Conservation (phyloP, 208 protist species). For the Leptomonas seymouri region DNA sequence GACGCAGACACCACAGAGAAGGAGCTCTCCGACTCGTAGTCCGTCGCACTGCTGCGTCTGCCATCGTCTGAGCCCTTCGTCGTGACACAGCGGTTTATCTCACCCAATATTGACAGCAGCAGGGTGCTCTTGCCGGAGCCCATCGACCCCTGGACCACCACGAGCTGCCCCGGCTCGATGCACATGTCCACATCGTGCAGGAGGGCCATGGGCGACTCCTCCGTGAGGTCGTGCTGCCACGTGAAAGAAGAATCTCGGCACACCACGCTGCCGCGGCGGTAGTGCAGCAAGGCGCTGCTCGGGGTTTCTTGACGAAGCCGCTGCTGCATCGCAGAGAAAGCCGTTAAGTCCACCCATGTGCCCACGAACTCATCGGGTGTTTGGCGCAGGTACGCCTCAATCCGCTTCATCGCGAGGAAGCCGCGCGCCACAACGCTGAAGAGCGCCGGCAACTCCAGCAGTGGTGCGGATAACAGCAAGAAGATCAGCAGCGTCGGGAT, state of each 20-base stretch:
- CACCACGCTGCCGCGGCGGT: slow-evolving; percentile 58
- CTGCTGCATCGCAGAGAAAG: slow-evolving; percentile 35
- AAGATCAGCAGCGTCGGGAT: slow-evolving; percentile 49
- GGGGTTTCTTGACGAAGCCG: slow-evolving; percentile 29
- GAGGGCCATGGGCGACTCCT: slow-evolving; percentile 37
- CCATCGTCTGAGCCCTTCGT: slow-evolving; percentile 5
- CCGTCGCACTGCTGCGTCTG: slow-evolving; percentile 12
- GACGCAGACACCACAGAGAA: slow-evolving; percentile 37
- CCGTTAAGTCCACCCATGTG: slow-evolving; percentile 62
- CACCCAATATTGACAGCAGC: slow-evolving; percentile 75
- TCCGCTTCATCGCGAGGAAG: slow-evolving; percentile 58
- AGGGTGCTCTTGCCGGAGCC: slow-evolving; percentile 79
- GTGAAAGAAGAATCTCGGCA: slow-evolving; percentile 74
- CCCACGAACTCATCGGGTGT: slow-evolving; percentile 66
- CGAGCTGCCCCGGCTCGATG: slow-evolving; percentile 68
- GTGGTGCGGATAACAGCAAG: slow-evolving; percentile 42
- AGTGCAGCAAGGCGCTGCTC: slow-evolving; percentile 28
- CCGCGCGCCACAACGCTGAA: slow-evolving; percentile 54
- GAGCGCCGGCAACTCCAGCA: slow-evolving; percentile 56
- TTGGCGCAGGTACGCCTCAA: slow-evolving; percentile 67
- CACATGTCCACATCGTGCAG: slow-evolving; percentile 60
- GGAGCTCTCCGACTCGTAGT: slow-evolving; percentile 32
- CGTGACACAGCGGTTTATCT: slow-evolving; percentile 63
- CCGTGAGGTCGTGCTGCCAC: slow-evolving; percentile 69
- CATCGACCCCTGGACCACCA: slow-evolving; percentile 83